Conservation (phyloP, 2,329 filamentous ascomycete genomes). For the Nemania abortiva region DNA sequence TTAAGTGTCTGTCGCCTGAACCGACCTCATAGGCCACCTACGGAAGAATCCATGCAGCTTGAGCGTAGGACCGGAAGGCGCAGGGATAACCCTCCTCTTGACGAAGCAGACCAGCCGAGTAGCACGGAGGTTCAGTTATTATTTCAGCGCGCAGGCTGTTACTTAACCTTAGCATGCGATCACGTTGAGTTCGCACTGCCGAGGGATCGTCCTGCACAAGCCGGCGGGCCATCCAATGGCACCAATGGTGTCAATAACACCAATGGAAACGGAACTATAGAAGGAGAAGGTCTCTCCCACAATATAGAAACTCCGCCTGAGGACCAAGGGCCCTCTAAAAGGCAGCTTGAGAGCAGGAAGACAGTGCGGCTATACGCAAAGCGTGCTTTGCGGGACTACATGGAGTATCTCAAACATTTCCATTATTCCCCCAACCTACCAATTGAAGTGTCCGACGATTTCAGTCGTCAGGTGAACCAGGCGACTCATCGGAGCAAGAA, state of each 20-base stretch:
- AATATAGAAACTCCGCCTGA: constrained; percentile 17
- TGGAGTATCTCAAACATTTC: constrained; percentile 77
- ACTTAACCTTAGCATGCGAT: constrained; percentile 77
- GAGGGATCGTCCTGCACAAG: constrained; percentile 41
- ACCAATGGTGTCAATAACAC: constrained; percentile 38
- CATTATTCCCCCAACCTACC: constrained; percentile 82
- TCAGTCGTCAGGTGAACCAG: constrained; percentile 68
- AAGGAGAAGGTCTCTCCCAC: constrained; percentile 34
- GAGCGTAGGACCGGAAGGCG: constrained; percentile 54
- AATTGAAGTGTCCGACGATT: constrained; percentile 68
- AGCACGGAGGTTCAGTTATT: constrained; percentile 80
- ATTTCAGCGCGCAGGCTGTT: constrained; percentile 80
- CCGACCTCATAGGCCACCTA: constrained; percentile 58
- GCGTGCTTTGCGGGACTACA: constrained; percentile 79
- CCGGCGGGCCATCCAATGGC: constrained; percentile 34
- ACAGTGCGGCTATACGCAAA: constrained; percentile 80
- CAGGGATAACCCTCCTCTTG: constrained; percentile 49
- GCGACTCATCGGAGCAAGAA: constrained; percentile 55
- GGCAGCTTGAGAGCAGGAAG: constrained; percentile 70
- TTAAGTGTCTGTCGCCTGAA: constrained; percentile 67
- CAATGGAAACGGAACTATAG: constrained; percentile 40
- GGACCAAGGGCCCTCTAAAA: constrained; percentile 41
- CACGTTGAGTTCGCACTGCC: constrained; percentile 69
- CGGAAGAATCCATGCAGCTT: constrained; percentile 64
- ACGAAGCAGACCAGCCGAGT: constrained; percentile 71